Evolutionary conservation across 192 early-diverging fungal genomes (phyloP).

Genomic region (Coemansia javaensis): DNA sequence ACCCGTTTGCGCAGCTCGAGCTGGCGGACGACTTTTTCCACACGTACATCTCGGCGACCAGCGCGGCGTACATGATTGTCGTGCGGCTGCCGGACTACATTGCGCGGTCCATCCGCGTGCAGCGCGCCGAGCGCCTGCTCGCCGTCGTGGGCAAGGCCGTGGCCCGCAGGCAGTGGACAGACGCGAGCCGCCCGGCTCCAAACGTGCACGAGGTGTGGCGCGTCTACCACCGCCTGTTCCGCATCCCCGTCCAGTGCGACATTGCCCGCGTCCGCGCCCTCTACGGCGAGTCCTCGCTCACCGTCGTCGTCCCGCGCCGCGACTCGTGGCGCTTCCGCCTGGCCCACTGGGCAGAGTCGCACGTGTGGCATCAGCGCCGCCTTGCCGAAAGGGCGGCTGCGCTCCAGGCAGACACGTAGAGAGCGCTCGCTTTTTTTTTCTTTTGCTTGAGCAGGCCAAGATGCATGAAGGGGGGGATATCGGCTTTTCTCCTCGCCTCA

Average conservation of each 20-base stretch:
- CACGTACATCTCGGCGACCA: slow-evolving; percentile 13
- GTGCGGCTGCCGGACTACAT: slow-evolving; percentile 23
- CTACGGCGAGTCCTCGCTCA: slow-evolving; percentile 16
- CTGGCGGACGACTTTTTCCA: slow-evolving; percentile 16
- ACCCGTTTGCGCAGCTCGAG: slow-evolving; percentile 24
- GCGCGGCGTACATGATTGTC: slow-evolving; percentile 8
- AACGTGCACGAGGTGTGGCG: slow-evolving; percentile 39
- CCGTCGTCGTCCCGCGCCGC: slow-evolving; percentile 16
- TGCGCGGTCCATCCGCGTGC: slow-evolving; percentile 31
- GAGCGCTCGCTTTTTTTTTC: too few relatives aligned
- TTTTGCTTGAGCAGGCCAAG: too few relatives aligned
- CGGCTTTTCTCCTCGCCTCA: too few relatives aligned
- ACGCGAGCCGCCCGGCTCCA: not conserved
- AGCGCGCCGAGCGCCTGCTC: slow-evolving; percentile 12
- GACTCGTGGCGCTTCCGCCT: not conserved
- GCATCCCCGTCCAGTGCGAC: slow-evolving; percentile 19
- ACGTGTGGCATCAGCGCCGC: slow-evolving; percentile 2
- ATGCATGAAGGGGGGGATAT: too few relatives aligned
- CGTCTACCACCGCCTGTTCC: slow-evolving; percentile 30
- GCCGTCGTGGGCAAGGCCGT: slow-evolving; percentile 37
- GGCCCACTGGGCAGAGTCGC: slow-evolving; percentile 13
- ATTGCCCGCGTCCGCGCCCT: slow-evolving; percentile 5
- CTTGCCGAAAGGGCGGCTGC: not conserved
- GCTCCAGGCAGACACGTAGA: too few relatives aligned
- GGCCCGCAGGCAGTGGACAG: slow-evolving; percentile 26